phyloP scores from a whole-genome alignment of 805 yeast genomes.

The Maudiozyma pseudohumilis region DNA sequence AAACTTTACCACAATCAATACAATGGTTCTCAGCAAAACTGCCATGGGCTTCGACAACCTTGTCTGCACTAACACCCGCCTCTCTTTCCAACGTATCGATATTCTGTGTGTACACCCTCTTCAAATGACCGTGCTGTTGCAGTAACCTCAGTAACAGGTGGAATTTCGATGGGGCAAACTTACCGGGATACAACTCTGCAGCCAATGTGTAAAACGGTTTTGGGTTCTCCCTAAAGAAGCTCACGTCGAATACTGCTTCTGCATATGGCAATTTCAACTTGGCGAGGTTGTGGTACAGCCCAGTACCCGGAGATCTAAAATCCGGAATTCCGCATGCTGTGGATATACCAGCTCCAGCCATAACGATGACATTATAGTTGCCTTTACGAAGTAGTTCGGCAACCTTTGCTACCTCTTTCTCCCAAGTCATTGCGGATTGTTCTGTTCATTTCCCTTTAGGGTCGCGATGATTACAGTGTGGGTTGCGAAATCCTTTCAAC shows the following conservation, averaged over 20 bases:
- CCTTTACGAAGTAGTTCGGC: too few relatives aligned
- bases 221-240: constrained; percentile 65
- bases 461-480: too few relatives aligned
- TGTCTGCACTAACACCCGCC: constrained; percentile 61
- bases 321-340: constrained; percentile 95
- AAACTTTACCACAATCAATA: constrained; percentile 55
- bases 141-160: constrained; percentile 63
- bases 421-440: too few relatives aligned
- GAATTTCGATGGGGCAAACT: constrained; percentile 71
- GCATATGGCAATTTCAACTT: constrained; percentile 76
- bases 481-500: too few relatives aligned
- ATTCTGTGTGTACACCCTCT: constrained; percentile 81
- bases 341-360: constrained; percentile 91
- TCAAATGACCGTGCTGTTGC: constrained; percentile 50
- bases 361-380: constrained; percentile 47
- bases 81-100: constrained; percentile 84
- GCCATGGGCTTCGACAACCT: constrained; percentile 87
- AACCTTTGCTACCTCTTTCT: too few relatives aligned
- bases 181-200: constrained; percentile 79
- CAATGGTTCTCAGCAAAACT: constrained; percentile 82
- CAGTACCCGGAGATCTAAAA: constrained; percentile 84
- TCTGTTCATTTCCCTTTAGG: too few relatives aligned
- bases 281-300: constrained; percentile 71
- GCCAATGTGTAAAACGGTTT: constrained; percentile 79
- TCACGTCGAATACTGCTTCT: constrained; percentile 92